Conservation (phyloP, 1,284 basidiomycete genomes). For the Hemileia vastatrix region DNA sequence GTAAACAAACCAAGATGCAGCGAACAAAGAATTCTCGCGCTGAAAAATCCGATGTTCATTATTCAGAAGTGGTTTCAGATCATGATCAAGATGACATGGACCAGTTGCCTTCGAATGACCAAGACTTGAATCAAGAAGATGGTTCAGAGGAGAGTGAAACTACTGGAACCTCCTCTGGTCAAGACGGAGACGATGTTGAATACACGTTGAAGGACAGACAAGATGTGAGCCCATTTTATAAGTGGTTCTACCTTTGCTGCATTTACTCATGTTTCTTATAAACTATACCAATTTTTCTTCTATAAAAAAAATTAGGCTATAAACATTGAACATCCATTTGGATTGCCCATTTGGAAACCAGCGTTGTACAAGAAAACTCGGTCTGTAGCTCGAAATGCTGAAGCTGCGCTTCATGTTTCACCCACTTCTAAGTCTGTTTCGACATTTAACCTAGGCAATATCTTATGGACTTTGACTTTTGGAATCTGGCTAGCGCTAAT, state of each 20-base stretch:
- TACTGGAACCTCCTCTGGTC: background rate
- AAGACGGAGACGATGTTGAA: slow-evolving; percentile 63
- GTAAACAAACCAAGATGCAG: background rate
- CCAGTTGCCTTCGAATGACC: background rate
- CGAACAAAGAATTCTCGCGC: background rate
- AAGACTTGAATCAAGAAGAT: background rate
- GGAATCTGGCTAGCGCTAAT: slow-evolving; percentile 80
- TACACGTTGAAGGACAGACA: slow-evolving; percentile 91
- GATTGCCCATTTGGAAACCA: slow-evolving; percentile 99
- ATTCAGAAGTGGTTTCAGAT: background rate
- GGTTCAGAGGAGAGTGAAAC: background rate
- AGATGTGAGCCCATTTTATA: slow-evolving; percentile 55
- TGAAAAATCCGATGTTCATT: background rate
- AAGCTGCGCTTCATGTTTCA: slow-evolving; percentile 80
- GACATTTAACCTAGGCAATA: slow-evolving; percentile 73
- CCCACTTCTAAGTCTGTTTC: slow-evolving; percentile 85
- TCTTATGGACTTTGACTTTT: slow-evolving; percentile 77
- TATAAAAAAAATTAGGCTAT: slow-evolving; percentile 48
- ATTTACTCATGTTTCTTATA: slow-evolving; percentile 24
- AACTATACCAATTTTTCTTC: slow-evolving; percentile 40
- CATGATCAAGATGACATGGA: background rate
- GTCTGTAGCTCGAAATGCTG: slow-evolving; percentile 89
- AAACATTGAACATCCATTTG: slow-evolving; percentile 98
- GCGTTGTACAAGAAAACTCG: slow-evolving; percentile 97
- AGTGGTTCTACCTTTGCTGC: background rate